These are phyloP conservation scores for Stagonosporopsis chrysanthemi DNA, from an alignment of 2,329 filamentous ascomycete species.

Conservation along the genomic window DNA sequence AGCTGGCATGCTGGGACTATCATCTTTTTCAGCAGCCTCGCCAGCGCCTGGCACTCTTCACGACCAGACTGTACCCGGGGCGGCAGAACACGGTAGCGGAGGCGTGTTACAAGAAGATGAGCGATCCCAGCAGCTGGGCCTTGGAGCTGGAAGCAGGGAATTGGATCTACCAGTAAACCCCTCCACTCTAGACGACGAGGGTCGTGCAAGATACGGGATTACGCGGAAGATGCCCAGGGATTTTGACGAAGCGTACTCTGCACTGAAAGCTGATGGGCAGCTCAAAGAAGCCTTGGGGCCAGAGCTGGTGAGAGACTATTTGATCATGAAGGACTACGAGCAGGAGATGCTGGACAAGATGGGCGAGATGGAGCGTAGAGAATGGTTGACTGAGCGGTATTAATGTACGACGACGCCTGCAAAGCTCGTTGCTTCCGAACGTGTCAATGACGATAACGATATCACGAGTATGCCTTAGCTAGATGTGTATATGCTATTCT, in stretches of 20 bases:
- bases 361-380: constrained; percentile 55
- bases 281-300: constrained; percentile 58
- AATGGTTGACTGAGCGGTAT: constrained; percentile 72
- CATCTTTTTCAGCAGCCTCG: constrained; percentile 24
- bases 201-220: constrained; percentile 63
- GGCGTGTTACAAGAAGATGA: neutral
- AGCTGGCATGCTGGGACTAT: constrained; percentile 66
- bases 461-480: no score
- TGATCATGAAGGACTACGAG: constrained; percentile 67
- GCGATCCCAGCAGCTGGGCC: neutral
- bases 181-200: constrained; percentile 35
- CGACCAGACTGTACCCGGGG: constrained; percentile 3
- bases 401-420: no score
- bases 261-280: constrained; percentile 58
- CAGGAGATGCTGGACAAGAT: constrained; percentile 60
- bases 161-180: constrained; percentile 49
- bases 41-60: neutral
- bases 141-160: constrained; percentile 59
- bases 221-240: constrained; percentile 61
- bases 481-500: no score
- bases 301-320: constrained; percentile 64
- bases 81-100: constrained; percentile 7
- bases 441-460: no score
- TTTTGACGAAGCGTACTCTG: constrained; percentile 63
- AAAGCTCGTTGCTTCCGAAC: no score